These are phyloP conservation scores for Pilasporangium apinafurcum DNA, from an alignment of 352 stramenopile genomes.

Conservation along the genomic window DNA sequence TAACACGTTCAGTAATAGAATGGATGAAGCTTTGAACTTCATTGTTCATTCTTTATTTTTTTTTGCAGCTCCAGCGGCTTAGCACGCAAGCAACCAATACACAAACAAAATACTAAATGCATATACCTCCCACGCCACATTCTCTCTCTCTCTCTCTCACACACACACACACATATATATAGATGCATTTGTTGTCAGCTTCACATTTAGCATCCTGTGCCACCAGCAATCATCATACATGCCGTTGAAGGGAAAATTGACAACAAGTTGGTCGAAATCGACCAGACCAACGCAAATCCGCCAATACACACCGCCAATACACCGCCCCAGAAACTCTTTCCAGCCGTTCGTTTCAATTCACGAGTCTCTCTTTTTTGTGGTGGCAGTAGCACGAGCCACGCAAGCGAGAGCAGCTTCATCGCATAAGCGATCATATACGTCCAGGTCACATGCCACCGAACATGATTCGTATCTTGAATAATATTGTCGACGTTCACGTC, in stretches of 20 bases:
- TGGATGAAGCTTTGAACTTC: too few species aligned
- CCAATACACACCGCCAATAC: slow-evolving; percentile 24
- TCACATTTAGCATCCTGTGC: slow-evolving; percentile 39
- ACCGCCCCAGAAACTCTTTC: slow-evolving; percentile 24
- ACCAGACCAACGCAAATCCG: slow-evolving; percentile 45
- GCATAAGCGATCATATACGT: slow-evolving; percentile 28
- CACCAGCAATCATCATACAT: slow-evolving; percentile 52
- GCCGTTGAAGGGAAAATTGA: slow-evolving; percentile 47
- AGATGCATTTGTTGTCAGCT: too few species aligned
- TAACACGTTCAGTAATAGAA: too few species aligned
- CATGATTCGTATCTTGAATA: slow-evolving; percentile 15
- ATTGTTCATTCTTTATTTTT: too few species aligned
- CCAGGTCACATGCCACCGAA: slow-evolving; percentile 22
- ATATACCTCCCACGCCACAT: too few species aligned
- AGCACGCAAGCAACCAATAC: too few species aligned
- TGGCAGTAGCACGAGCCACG: slow-evolving; percentile 46
- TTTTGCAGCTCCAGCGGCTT: too few species aligned
- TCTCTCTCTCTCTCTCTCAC: too few species aligned
- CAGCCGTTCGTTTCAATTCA: slow-evolving; percentile 27
- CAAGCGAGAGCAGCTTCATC: slow-evolving; percentile 33
- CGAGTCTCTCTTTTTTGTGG: slow-evolving; percentile 52
- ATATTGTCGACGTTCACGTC: slow-evolving; percentile 24
- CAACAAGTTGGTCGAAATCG: slow-evolving; percentile 47
- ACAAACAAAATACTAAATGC: too few species aligned
- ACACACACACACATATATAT: too few species aligned